Base-by-base conservation (phyloP, 495 filamentous ascomycete genomes). In the Astrothelium subdiscretum region DNA sequence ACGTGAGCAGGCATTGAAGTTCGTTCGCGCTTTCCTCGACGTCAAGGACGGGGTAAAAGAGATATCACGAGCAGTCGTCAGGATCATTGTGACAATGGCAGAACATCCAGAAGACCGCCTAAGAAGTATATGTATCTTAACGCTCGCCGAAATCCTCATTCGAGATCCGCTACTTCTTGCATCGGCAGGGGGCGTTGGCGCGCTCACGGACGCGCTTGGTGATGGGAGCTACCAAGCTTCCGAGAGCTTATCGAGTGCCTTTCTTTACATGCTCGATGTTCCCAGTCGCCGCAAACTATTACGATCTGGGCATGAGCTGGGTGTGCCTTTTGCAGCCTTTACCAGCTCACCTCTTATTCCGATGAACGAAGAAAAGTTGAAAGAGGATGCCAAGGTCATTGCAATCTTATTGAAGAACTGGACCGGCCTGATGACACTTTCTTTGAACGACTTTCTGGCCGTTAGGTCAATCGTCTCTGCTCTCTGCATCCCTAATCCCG, bases 1-100 rank as follows among this genome's bases (percentile, higher is more conserved):
- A 75, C 85, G 94, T 54, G 94, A 98, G 71, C 94, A 98, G 74
- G 94, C 94, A 0, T 73, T 98, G 65, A 98, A 98, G 71, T 97
- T 98, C 74, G 89, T 97, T 27, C 83, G 94, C 62, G 90, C 91
- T 6, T 98, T 98, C 72, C 77, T 98, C 27, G 95, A 97, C 66
- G 90, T 98, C 67, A 96, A 97, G 69, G 90, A 90, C 65, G 94
- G 94, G 15, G 87, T 95, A 5, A 80, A 80, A 52, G 94, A 98
- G 71, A 84, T 98, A 59, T 95, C 92, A 1, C 84, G 87, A 65
- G 85, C 87, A 1, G 83, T 98, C 29, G 84, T 95, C 15, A 81
- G 94, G 48, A 89, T 91, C 22, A 87, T 98, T 62, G 89, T 92
- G 32, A 85, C 94, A 8, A 83, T 96, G 27, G 94, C 94, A 15